These are phyloP conservation scores for Lachnellula hyalina DNA, from an alignment of 2,329 filamentous ascomycete genomes.

Conservation along the genomic window DNA sequence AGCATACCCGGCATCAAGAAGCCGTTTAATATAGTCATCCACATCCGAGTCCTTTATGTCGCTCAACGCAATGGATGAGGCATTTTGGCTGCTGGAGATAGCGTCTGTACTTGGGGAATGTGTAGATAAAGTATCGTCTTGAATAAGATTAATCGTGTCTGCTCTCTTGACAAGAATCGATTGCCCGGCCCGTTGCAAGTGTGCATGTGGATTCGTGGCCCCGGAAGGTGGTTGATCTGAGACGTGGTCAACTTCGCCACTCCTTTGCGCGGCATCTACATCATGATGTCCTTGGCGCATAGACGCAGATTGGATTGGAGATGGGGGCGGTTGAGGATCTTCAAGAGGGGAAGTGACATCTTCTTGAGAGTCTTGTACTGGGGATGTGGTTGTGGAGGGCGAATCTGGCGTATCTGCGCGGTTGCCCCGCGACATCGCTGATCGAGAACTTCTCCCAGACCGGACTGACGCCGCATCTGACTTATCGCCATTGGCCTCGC, in stretches of 20 bases:
- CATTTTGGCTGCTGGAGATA: conserved; percentile 34
- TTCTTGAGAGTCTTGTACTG: conserved; percentile 26
- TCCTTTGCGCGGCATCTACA: conserved; percentile 73
- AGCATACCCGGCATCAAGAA: conserved; percentile 90
- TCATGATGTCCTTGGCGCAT: conserved; percentile 70
- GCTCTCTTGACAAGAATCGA: conserved; percentile 79
- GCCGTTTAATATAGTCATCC: conserved; percentile 92
- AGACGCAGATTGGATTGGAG: conserved; percentile 74
- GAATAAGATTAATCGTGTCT: conserved; percentile 61
- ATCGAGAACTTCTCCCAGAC: conserved; percentile 59
- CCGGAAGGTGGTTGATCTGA: conserved; percentile 83
- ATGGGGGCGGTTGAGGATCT: conserved; percentile 66
- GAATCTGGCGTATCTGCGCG: conserved; percentile 37
- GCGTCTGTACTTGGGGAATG: conserved; percentile 38
- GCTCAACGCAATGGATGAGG: conserved; percentile 69
- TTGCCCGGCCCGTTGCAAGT: conserved; percentile 68
- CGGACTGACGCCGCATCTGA: conserved; percentile 70
- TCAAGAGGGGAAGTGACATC: conserved; percentile 43
- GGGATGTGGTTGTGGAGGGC: conserved; percentile 27
- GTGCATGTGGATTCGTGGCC: conserved; percentile 49
- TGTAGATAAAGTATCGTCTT: conserved; percentile 38
- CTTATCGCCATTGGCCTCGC: conserved; percentile 56
- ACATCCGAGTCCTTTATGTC: conserved; percentile 90
- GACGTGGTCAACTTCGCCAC: conserved; percentile 88
- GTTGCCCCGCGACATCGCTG: conserved; percentile 39